Evolutionary conservation across 257 asterid genomes (phyloP).

Genomic region (Primulina tabacum): DNA sequence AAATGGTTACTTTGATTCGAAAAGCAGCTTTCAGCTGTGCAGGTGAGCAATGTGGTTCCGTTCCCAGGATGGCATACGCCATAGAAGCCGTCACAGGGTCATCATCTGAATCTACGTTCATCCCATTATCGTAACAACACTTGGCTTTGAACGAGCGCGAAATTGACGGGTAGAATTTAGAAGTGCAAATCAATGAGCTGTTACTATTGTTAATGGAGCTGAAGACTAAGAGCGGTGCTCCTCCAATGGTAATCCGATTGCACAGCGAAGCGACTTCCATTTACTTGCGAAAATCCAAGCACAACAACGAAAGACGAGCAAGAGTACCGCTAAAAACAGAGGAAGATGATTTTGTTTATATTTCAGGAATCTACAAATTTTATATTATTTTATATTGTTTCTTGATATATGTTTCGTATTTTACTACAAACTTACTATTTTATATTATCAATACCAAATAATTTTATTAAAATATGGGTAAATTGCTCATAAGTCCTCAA

Average conservation of each 20-base stretch:
- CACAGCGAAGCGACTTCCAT: constrained; percentile 27
- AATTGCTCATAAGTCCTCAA: too few species aligned
- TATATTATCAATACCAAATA: too few species aligned
- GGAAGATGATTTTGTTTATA: too few species aligned
- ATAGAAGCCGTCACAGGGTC: constrained; percentile 42
- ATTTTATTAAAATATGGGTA: too few species aligned
- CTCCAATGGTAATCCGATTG: constrained; percentile 2
- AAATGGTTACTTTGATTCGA: constrained; percentile 57
- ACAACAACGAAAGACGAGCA: too few species aligned
- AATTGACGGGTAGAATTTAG: constrained; percentile 14
- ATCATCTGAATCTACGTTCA: constrained; percentile 23
- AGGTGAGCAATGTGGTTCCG: constrained; percentile 53
- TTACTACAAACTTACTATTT: too few species aligned
- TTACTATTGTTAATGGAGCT: constrained; percentile 4
- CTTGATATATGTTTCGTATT: too few species aligned
- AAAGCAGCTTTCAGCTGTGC: constrained; percentile 80
- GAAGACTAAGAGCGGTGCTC: constrained; percentile 22
- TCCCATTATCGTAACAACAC: constrained; percentile 28
- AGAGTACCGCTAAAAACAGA: too few species aligned
- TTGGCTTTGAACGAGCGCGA: constrained; percentile 29
- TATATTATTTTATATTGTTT: too few species aligned
- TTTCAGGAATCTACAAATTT: too few species aligned
- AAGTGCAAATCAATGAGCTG: constrained; percentile 21
- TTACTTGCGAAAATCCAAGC: too few species aligned
- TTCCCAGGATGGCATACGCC: constrained; percentile 70